Evolutionary conservation across 345 rosid species (phyloP).

Genomic region (Ceriops decandra): DNA sequence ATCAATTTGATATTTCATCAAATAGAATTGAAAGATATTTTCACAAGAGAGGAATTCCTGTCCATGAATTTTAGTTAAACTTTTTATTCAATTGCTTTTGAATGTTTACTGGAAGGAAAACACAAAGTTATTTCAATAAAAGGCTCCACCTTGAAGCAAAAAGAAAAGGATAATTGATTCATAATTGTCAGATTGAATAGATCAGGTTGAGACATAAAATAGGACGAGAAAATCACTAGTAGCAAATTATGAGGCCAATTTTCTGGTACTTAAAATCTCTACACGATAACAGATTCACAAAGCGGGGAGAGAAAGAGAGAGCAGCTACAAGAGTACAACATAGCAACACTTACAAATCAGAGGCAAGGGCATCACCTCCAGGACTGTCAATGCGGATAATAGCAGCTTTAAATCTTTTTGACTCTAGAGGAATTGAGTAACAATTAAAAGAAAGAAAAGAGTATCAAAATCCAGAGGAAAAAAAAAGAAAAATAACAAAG

Average conservation of each 20-base stretch:
- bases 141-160: not conserved
- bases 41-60: too few species aligned
- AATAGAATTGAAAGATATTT: too few species aligned
- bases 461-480: slow-evolving; percentile 8
- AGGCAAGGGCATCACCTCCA: slow-evolving; percentile 98
- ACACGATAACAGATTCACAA: not conserved
- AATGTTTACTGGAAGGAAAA: too few species aligned
- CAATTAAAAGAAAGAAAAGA: not conserved
- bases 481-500: slow-evolving; percentile 6
- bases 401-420: slow-evolving; percentile 77
- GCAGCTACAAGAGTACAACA: not conserved
- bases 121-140: too few species aligned
- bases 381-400: slow-evolving; percentile 92
- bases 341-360: slow-evolving; percentile 84
- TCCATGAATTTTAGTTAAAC: too few species aligned
- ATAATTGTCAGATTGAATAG: not conserved
- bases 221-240: not conserved
- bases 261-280: not conserved
- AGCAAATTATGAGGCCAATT: not conserved
- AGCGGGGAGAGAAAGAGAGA: not conserved
- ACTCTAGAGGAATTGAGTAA: slow-evolving; percentile 38
- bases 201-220: not conserved
- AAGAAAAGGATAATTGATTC: not conserved
- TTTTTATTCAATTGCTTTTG: too few species aligned
- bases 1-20: too few species aligned